Evolutionary conservation across 306 rosid genomes (phyloP).

Genomic region (Medicago arabica): DNA sequence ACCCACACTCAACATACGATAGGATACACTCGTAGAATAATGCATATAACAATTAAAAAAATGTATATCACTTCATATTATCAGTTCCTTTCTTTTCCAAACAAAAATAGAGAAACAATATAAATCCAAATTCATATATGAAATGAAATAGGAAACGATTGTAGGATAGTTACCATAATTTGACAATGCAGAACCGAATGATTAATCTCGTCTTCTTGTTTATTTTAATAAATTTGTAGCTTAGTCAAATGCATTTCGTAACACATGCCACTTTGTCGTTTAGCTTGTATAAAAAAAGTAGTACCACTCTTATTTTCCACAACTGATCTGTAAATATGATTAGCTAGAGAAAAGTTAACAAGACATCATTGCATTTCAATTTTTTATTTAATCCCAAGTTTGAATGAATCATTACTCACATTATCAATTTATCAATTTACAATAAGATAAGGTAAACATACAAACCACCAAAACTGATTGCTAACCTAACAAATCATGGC

Average conservation of each 20-base stretch:
- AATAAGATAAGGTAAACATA: slow-evolving; percentile 36
- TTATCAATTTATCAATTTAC: slow-evolving; percentile 13
- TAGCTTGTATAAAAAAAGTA: slow-evolving; percentile 44
- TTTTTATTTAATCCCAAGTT: slow-evolving; percentile 36
- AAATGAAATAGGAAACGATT: slow-evolving; percentile 34
- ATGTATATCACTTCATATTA: no score
- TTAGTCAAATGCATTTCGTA: slow-evolving; percentile 31
- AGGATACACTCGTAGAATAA: no score
- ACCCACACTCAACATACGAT: no score
- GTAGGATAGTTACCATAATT: slow-evolving; percentile 39
- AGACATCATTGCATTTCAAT: slow-evolving; percentile 36
- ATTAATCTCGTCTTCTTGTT: slow-evolving; percentile 43
- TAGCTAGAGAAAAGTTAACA: slow-evolving; percentile 30
- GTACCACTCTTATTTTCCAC: slow-evolving; percentile 40
- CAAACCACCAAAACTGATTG: slow-evolving; percentile 51
- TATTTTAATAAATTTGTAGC: slow-evolving; percentile 12
- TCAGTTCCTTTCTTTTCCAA: no score
- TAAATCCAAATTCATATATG: no score
- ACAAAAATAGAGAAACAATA: no score
- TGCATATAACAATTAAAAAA: no score
- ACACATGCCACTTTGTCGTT: slow-evolving; percentile 43
- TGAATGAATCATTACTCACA: slow-evolving; percentile 40
- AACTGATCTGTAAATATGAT: slow-evolving; percentile 31
- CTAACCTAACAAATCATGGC: slow-evolving; percentile 49
- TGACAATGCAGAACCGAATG: slow-evolving; percentile 43